Evolutionary conservation across 2,329 filamentous ascomycete genomes (phyloP), one percentile per base, ranked within the genome.

Genomic region (Fonsecaea monophora): DNA sequence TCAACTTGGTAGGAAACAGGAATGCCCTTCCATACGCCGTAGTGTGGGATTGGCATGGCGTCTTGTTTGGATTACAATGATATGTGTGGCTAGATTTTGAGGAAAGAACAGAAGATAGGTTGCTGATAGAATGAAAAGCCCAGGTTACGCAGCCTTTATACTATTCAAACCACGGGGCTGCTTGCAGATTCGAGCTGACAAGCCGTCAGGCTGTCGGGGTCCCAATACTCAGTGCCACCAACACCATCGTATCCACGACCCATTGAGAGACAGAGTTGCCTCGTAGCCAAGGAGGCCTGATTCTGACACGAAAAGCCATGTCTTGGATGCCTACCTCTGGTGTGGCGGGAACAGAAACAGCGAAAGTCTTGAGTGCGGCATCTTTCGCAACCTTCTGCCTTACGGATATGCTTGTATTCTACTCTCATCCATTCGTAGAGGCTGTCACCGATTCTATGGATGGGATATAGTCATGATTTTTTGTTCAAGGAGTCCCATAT

Each of bases 21-120:
- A 37, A 50, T 58, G 9, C 54, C 64, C 21, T 56, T 60, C 64
- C 64, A 67, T 37, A 67, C 54, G 10, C 64, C 64, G 45, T 67
- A 67, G 30, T 63, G 37, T 6, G 30, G 54, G 40, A 67, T 60
- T 3, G 64, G 54, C 64, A 67, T 67, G 8, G 37, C 50, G 45
- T 53, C 8, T 45, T 18, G 32, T 40, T 21, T 48, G 42, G 18
- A 8, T 8, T 8, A 8, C 1, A 21, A 25, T 8, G 42, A 12
- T 2, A 32, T 34, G 53, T 34, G 25, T 4, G 18, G 35, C n/a
- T 4, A 18, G 12, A 58, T 30, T 21, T 12, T 38, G 25, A 34
- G 18, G 12, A 15, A 32, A 35, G 34, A 34, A 34, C 3, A 21
- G 42, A 21, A 25, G n/a, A 21, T 15, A 42, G 12, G 15, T 48